Evolutionary conservation across 2,329 filamentous ascomycete genomes (phyloP).

Genomic region (Fusarium sp.): DNA sequence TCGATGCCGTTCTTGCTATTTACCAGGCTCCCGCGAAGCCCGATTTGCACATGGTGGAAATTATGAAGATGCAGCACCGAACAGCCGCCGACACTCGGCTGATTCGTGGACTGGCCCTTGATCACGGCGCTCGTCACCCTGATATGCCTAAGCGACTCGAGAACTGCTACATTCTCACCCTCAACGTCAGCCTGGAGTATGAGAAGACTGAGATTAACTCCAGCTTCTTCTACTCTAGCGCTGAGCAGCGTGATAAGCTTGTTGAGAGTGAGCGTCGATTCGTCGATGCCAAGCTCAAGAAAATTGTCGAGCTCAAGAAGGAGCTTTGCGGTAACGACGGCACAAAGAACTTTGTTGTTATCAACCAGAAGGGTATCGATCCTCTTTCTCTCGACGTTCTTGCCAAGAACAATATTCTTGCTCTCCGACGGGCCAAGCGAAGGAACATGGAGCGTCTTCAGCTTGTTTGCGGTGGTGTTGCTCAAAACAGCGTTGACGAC

Average conservation of each 20-base stretch:
- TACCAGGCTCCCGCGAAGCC: constrained; percentile 90
- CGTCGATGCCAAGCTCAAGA: constrained; percentile 94
- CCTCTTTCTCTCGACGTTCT: constrained; percentile 94
- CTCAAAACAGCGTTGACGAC: constrained; percentile 97
- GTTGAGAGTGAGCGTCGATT: constrained; percentile 97
- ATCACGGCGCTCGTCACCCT: constrained; percentile 95
- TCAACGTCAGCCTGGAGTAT: constrained; percentile 98
- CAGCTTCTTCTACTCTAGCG: constrained; percentile 97
- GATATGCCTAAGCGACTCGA: constrained; percentile 98
- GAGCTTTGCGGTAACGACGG: constrained; percentile 92
- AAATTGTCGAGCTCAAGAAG: constrained; percentile 98
- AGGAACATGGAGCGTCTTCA: constrained; percentile 99
- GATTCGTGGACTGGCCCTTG: constrained; percentile 89
- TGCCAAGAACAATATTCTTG: constrained; percentile 97
- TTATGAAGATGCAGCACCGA: constrained; percentile 99
- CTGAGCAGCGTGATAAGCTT: constrained; percentile 96
- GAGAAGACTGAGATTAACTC: constrained; percentile 99
- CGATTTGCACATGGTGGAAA: constrained; percentile 98
- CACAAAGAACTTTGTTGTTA: constrained; percentile 95
- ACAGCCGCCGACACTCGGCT: constrained; percentile 95
- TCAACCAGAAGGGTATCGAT: constrained; percentile 99
- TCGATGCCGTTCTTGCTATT: constrained; percentile 95
- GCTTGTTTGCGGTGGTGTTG: constrained; percentile 87
- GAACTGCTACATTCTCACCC: constrained; percentile 92
- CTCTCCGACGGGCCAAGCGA: constrained; percentile 92